A percentile compares a stretch with the other conserved stretches of the same genome.
Conservation (phyloP, 2,329 filamentous ascomycete species). For the Scolecobasidium constrictum region DNA sequence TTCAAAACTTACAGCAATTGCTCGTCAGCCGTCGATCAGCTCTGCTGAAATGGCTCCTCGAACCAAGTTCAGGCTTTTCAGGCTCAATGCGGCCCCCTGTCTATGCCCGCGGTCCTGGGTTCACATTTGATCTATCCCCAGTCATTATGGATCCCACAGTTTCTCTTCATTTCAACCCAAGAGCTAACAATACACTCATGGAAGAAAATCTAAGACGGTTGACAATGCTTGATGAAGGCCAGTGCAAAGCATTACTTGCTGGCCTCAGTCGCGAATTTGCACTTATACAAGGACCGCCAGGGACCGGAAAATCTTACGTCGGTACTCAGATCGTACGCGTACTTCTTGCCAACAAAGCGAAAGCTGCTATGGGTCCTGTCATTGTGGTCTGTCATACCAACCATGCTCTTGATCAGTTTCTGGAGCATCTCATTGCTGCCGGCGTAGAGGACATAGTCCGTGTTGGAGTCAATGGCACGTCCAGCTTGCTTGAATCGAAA, state of each 20-base stretch:
- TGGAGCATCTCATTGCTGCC: conserved; percentile 46
- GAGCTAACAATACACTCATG: conserved; percentile 20
- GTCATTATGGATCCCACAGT: conserved; percentile 11
- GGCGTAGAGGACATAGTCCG: conserved; percentile 44
- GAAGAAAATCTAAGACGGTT: conserved; percentile 18
- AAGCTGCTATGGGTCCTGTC: conserved; percentile 32
- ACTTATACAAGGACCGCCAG: conserved; percentile 45
- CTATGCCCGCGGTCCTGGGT: conserved; percentile 39
- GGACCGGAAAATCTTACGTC: conserved; percentile 54
- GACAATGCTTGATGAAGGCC: conserved; percentile 41
- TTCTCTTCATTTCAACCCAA: conserved; percentile 17
- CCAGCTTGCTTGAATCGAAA: conserved; percentile 35
- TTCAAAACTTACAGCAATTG: conserved; percentile 46
- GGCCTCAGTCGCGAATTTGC: conserved; percentile 44
- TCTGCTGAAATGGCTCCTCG: conserved; percentile 20
- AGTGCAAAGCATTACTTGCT: conserved; percentile 40
- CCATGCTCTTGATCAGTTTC: conserved; percentile 45
- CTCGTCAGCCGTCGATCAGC: conserved; percentile 17
- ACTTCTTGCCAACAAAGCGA: conserved; percentile 27
- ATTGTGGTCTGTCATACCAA: conserved; percentile 41
- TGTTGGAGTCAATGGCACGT: conserved; percentile 49
- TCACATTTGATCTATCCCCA: conserved; percentile 35
- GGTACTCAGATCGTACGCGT: conserved; percentile 49
- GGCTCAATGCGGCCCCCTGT: conserved; percentile 28
- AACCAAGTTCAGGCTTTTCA: conserved; percentile 14